Base-by-base conservation (phyloP, 1,284 basidiomycete genomes). In the Papiliotrema fonsecae region DNA sequence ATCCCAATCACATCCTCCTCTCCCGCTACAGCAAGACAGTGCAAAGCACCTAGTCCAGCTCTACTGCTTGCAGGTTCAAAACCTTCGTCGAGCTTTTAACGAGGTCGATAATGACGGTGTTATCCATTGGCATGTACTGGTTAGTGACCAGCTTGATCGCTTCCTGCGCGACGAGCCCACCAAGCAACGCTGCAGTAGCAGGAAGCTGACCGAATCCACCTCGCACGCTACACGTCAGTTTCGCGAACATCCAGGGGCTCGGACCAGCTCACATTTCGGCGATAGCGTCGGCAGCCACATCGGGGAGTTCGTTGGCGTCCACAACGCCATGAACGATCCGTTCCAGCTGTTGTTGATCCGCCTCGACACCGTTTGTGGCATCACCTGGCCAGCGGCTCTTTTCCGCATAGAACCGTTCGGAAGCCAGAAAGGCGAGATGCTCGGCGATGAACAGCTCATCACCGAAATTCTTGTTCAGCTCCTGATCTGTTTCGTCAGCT, bases 71-170 rank as follows among this genome's bases (percentile, higher is more conserved):
- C 43, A 73, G 58, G 55, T 67, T 67, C 51, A 65, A 70, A 54
- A 70, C 73, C 28, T 64, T 63, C 18, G 69, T 58, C 32, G 60
- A 54, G 34, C 67, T 68, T 55, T 70, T 68, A 43, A 97, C 82
- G 52, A 97, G 79, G 75, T 98, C 92, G 46, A 94, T 78, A 24
- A 91, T 78, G 57, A 87, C 89, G 54, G 85, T 86, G 19, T 91
- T 89, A 61, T 87, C 83, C 50, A 96, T 80, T 2, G 94, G 94
- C 19, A 91, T 79, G 70, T 99, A 99, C 74, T 98, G 96, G 65
- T 84, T 85, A 53, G 94, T 97, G 61, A 97, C 86, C 72, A 97
- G 80, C 79, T 99, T 98, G 80, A 98, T 97, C 6, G 85, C 84
- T 73, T 98, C 96, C 63, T 98, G 96, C n/a, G 91, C 91, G 24